Evolutionary conservation across 192 early-diverging fungal genomes (phyloP).

Genomic region (Entomortierella lignicola): DNA sequence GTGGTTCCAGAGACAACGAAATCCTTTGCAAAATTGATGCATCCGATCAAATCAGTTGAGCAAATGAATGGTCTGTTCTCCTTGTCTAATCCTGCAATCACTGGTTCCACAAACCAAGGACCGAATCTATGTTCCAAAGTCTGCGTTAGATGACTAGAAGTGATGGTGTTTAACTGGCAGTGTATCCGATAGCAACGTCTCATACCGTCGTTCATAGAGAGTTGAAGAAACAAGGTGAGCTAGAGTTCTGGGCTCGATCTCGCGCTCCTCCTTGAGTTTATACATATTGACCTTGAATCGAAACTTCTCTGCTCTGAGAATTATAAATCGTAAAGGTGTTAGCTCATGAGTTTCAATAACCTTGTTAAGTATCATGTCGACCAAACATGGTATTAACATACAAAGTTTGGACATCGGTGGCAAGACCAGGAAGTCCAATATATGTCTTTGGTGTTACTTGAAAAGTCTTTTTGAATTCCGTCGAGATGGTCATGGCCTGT

Average conservation of each 20-base stretch:
- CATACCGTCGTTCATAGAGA: constrained; percentile 90
- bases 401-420: constrained; percentile 97
- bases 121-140: constrained; percentile 97
- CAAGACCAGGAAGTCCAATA: constrained; percentile 93
- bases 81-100: constrained; percentile 94
- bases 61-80: constrained; percentile 93
- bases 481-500: constrained; percentile 93
- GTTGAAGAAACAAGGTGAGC: constrained; percentile 94
- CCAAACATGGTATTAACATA: constrained; percentile 59
- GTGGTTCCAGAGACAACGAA: constrained; percentile 97
- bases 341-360: no score
- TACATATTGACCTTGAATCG: constrained; percentile 97
- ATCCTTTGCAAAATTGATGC: constrained; percentile 91
- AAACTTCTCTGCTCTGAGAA: constrained; percentile 83
- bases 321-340: not conserved
- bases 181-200: not conserved
- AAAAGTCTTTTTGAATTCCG: constrained; percentile 96
- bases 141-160: no score
- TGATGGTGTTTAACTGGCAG: no score
- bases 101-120: constrained; percentile 94
- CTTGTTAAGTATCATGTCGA: not conserved
- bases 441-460: constrained; percentile 85
- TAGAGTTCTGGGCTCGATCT: constrained; percentile 94
- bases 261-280: constrained; percentile 93
- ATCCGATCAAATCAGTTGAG: constrained; percentile 95